These are phyloP conservation scores for Holtermanniella nyarrowii DNA, from an alignment of 768 basidiomycete genomes.

Conservation along the genomic window DNA sequence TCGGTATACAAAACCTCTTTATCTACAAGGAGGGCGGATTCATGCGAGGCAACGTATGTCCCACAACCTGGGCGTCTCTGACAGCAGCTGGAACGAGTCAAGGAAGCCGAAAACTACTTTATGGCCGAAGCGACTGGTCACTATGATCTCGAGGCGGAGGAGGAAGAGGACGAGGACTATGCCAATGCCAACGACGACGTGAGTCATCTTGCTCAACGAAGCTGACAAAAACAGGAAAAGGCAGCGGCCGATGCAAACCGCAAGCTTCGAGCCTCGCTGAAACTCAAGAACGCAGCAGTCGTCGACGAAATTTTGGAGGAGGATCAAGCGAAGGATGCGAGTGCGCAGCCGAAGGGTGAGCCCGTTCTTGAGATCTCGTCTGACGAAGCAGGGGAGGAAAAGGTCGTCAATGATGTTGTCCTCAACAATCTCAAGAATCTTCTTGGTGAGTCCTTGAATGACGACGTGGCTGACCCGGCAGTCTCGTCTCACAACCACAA, in stretches of 20 bases:
- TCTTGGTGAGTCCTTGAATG: too few relatives aligned
- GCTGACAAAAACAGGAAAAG: background rate
- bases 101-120: background rate
- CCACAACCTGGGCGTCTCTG: too few relatives aligned
- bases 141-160: background rate
- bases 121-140: background rate
- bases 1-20: slow-evolving; percentile 38
- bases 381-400: background rate
- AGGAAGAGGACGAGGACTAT: background rate
- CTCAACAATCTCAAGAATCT: background rate
- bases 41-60: slow-evolving; percentile 22
- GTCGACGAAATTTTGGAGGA: background rate
- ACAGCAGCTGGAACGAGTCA: background rate
- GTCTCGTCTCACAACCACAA: slow-evolving; percentile 22
- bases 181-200: background rate
- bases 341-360: too few relatives aligned
- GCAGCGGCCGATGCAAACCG: background rate
- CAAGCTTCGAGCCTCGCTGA: background rate
- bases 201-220: background rate
- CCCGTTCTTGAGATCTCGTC: too few relatives aligned
- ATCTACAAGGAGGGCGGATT: slow-evolving; percentile 33
- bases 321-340: too few relatives aligned
- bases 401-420: background rate
- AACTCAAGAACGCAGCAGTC: background rate
- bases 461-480: background rate